A percentile compares a stretch with the other conserved stretches of the same genome.
These are phyloP conservation scores for Biscogniauxia mediterranea DNA, from an alignment of 2,329 filamentous ascomycete species.

Conservation along the genomic window DNA sequence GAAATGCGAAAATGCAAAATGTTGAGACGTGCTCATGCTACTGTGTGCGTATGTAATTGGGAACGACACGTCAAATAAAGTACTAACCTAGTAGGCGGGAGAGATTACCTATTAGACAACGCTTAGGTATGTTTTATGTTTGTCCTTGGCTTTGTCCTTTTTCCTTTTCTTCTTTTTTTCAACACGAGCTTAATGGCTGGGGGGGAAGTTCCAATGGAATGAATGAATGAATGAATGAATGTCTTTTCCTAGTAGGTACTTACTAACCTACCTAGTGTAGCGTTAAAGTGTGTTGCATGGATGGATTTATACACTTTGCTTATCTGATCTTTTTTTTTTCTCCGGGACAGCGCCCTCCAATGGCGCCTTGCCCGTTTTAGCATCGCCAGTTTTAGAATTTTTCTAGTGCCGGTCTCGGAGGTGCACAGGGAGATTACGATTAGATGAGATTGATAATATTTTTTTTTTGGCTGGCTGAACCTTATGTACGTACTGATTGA, in stretches of 20 bases:
- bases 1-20: not conserved
- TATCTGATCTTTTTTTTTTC: not conserved
- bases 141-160: too few species aligned
- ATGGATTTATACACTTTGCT: not conserved
- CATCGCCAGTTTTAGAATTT: not conserved
- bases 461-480: slow-evolving; percentile 1
- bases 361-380: not conserved
- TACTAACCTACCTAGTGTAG: too few species aligned
- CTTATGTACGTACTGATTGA: slow-evolving; percentile 22
- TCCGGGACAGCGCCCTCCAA: not conserved
- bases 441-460: slow-evolving; percentile 30
- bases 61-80: not conserved
- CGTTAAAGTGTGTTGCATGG: not conserved
- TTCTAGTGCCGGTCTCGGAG: slow-evolving; percentile 19
- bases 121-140: too few species aligned
- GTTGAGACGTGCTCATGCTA: not conserved
- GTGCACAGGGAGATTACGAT: slow-evolving; percentile 4
- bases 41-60: too few species aligned
- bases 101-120: not conserved
- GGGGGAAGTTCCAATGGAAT: not conserved
- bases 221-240: not conserved
- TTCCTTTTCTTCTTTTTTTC: not conserved
- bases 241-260: not conserved
- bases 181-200: not conserved
- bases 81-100: not conserved